Base-by-base conservation (phyloP, 2,329 filamentous ascomycete species). In the Alternaria burnsii region DNA sequence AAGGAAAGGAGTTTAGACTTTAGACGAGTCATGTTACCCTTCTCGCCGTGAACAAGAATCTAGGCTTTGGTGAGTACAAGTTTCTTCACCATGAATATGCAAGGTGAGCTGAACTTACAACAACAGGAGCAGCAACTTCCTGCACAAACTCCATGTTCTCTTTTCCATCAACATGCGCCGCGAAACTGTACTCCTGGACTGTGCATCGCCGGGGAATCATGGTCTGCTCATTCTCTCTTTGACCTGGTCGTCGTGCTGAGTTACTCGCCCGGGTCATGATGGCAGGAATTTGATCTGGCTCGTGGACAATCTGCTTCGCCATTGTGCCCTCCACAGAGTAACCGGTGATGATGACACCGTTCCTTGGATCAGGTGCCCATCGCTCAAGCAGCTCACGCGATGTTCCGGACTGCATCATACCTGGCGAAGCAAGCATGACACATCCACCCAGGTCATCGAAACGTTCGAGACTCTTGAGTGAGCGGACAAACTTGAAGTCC, bases 291-390 rank as follows among this genome's bases (percentile, higher is more conserved):
- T 93, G 90, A 62, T 97, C 94, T 0, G 95, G 95, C 76, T 98
- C 95, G 68, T 94, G 92, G 81, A 98, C 90, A 64, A 99, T 92
- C 71, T 95, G 89, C 79, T 97, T 94, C 4, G 93, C 95, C 94
- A 99, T 98, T 0, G 95, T 99, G 6, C 95, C 95, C 79, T 99
- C 95, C 8, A 99, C 94, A 62, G 93, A 97, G 81, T 99, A 99
- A 76, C 95, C 95, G 0, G 95, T 99, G 78, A 99, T 97, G 70
- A 99, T 91, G 43, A 99, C 93, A n/a, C 94, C 95, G 74, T 99
- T 99, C 78, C 95, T 94, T 65, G 95, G 91, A 79, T 92, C 97
- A 0, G 95, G 95, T 1, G 94, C 94, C 95, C 95, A 99, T 71
- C 94, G 84, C 82, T 99, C 95, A 5, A 99, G 86, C 10, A 99